phyloP scores from a whole-genome alignment of 257 asterid genomes.

The Solanum sejunctum region DNA sequence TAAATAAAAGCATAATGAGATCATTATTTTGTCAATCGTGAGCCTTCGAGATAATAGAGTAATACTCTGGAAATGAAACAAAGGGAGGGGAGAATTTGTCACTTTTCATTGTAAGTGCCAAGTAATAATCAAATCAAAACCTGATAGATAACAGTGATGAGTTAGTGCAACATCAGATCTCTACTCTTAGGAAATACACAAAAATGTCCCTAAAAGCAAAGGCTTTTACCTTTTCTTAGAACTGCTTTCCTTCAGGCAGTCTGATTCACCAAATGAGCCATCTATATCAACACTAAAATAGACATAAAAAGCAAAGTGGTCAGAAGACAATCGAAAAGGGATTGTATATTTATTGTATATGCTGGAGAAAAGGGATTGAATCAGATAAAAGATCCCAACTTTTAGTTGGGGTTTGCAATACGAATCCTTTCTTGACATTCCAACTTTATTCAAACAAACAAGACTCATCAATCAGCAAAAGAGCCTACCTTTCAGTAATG shows the following conservation, averaged over 20 bases:
- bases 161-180: background rate
- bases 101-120: background rate
- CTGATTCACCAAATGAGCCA: slow-evolving; percentile 58
- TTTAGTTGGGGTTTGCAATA: background rate
- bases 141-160: background rate
- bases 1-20: background rate
- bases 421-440: background rate
- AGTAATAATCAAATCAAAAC: background rate
- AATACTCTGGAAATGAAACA: background rate
- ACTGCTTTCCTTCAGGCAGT: slow-evolving; percentile 36
- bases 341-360: background rate
- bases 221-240: slow-evolving; percentile 52
- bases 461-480: background rate
- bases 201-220: background rate
- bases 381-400: background rate
- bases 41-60: background rate
- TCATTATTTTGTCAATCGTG: background rate
- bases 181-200: background rate
- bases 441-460: background rate
- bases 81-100: background rate
- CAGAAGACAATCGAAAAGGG: background rate
- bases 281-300: slow-evolving; percentile 49
- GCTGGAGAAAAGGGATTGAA: background rate
- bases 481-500: background rate
- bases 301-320: background rate